Conservation (phyloP, 768 basidiomycete genomes). For the Coprinopsis strossmayeri region DNA sequence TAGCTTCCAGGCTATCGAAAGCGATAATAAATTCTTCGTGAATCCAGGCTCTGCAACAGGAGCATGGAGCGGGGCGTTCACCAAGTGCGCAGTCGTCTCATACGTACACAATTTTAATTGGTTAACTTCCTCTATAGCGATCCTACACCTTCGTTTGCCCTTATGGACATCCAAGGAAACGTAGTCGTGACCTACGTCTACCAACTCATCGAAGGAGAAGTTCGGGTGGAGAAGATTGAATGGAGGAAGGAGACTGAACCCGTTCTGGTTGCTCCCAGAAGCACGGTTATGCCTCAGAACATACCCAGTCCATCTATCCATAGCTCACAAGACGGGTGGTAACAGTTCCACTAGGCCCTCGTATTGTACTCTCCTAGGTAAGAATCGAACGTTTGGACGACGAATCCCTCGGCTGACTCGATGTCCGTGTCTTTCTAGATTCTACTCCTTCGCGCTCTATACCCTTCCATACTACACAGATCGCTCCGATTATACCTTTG, state of each 20-base stretch:
- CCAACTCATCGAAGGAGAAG: constrained; percentile 89
- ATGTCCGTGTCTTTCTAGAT: too few species aligned
- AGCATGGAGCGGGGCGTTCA: constrained; percentile 79
- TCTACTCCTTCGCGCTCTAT: too few species aligned
- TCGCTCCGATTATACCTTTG: too few species aligned
- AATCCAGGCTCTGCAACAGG: constrained; percentile 96
- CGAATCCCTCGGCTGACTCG: too few species aligned
- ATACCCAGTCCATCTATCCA: too few species aligned
- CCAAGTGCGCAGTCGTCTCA: constrained; percentile 48
- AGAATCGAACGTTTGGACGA: too few species aligned
- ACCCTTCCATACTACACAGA: too few species aligned
- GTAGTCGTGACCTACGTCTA: constrained; percentile 98
- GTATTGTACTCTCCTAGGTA: too few species aligned
- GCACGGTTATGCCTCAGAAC: too few species aligned
- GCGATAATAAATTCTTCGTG: constrained; percentile 88
- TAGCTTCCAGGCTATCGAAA: constrained; percentile 92
- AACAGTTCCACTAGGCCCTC: too few species aligned
- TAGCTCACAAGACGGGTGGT: too few species aligned
- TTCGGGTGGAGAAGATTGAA: constrained; percentile 88
- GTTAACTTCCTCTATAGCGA: constrained; percentile 44
- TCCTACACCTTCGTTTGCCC: constrained; percentile 87
- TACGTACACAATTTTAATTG: neutral
- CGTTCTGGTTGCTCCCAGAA: too few species aligned
- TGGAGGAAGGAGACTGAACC: constrained; percentile 69
- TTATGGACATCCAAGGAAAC: constrained; percentile 97